Evolutionary conservation across 305 asterid genomes (phyloP).

Genomic region (Plantago coronopus): DNA sequence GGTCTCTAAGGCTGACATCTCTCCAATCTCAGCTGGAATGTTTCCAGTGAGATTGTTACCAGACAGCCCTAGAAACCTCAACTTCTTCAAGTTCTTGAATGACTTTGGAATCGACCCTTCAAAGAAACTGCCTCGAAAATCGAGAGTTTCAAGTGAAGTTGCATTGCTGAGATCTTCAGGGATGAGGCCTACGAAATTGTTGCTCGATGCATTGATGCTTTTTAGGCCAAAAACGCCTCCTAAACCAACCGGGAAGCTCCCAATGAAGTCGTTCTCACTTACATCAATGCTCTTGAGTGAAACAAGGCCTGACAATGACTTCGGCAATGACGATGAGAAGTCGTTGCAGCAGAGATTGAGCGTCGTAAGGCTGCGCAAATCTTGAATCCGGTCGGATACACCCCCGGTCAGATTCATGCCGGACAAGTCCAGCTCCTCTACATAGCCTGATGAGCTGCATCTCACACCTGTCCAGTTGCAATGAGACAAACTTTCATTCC

Average conservation of each 20-base stretch:
- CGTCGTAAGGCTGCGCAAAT: constrained; percentile 29
- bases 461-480: constrained; percentile 58
- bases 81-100: constrained; percentile 44
- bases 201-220: constrained; percentile 63
- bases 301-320: constrained; percentile 41
- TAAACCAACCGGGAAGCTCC: constrained; percentile 51
- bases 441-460: constrained; percentile 52
- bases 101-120: constrained; percentile 59
- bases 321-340: constrained; percentile 41
- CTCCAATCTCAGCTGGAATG: constrained; percentile 57
- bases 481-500: constrained; percentile 34
- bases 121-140: constrained; percentile 68
- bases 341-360: constrained; percentile 51
- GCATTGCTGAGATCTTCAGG: constrained; percentile 57
- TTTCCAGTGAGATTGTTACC: constrained; percentile 71
- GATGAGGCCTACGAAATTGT: constrained; percentile 55
- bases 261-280: constrained; percentile 62
- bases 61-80: constrained; percentile 68
- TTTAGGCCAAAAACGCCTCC: constrained; percentile 39
- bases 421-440: constrained; percentile 55
- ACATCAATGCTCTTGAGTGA: constrained; percentile 48
- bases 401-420: constrained; percentile 63
- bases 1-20: constrained; percentile 47
- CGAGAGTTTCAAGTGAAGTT: constrained; percentile 45
- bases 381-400: constrained; percentile 43